phyloP scores from a whole-genome alignment of 1,139 yeast genomes.

The Saccharomyces hybrid region DNA sequence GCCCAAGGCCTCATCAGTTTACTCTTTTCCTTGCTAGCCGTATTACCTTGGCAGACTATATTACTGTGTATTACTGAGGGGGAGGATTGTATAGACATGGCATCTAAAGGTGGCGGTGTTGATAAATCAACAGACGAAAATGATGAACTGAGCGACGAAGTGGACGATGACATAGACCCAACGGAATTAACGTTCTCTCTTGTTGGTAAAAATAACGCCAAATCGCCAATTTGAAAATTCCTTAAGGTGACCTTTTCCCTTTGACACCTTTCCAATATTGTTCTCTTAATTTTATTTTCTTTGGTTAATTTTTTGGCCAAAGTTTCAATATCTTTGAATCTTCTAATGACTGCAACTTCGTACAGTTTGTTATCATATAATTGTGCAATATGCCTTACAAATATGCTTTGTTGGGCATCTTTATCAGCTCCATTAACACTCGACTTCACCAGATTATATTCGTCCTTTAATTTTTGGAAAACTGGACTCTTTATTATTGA shows the following conservation, averaged over 20 bases:
- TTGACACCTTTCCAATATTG: constrained; percentile 34
- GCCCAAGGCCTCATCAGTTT: constrained; percentile 25
- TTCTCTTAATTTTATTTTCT: constrained; percentile 56
- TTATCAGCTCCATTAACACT: constrained; percentile 10
- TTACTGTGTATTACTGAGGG: background rate
- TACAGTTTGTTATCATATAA: constrained; percentile 38
- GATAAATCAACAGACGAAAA: constrained; percentile 32
- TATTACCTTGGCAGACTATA: background rate
- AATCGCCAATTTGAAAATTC: constrained; percentile 60
- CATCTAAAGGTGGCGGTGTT: constrained; percentile 26
- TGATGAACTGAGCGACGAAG: constrained; percentile 24
- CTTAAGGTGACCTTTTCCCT: constrained; percentile 55
- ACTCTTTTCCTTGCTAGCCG: constrained; percentile 6
- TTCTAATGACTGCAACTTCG: constrained; percentile 57
- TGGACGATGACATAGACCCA: constrained; percentile 34
- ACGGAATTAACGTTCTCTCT: constrained; percentile 28
- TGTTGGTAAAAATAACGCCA: constrained; percentile 79
- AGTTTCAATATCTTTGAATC: constrained; percentile 88
- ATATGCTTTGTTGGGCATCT: constrained; percentile 21
- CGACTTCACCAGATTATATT: constrained; percentile 15
- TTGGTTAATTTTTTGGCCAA: constrained; percentile 79
- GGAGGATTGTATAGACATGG: constrained; percentile 6
- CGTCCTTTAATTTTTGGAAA: constrained; percentile 16
- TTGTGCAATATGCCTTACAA: constrained; percentile 24
- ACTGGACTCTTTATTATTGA: constrained; percentile 22